phyloP scores from a whole-genome alignment of 108 stramenopile genomes.

The Nannochloropsis salina region DNA sequence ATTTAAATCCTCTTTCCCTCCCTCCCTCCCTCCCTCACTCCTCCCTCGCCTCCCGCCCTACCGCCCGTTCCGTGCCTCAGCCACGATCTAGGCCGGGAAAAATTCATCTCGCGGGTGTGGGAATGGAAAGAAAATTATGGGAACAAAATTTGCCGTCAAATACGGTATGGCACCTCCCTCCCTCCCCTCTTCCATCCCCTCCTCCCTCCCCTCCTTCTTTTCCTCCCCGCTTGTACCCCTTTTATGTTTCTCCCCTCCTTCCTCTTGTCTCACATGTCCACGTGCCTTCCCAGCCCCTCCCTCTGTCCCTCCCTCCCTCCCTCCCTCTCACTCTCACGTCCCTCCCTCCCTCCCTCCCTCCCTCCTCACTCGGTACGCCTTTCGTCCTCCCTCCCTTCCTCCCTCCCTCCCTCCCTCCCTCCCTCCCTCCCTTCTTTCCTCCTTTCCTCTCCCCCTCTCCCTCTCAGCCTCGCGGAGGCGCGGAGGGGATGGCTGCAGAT shows the following conservation, averaged over 20 bases:
- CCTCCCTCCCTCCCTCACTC: not conserved
- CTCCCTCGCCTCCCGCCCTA: not conserved
- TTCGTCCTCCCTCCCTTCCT: no score
- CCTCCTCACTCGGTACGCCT: not conserved
- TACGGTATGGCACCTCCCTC: no score
- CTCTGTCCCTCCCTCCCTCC: not conserved
- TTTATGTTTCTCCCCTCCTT: not conserved
- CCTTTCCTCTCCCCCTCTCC: no score
- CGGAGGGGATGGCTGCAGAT: conserved; percentile 87
- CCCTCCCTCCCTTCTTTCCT: no score
- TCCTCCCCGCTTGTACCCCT: not conserved
- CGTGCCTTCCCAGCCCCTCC: not conserved
- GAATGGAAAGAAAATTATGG: no score
- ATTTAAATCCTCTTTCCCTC: not conserved
- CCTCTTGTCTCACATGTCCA: not conserved
- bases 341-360: not conserved
- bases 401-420: no score
- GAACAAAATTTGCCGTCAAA: no score
- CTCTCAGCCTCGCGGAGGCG: conserved; percentile 79
- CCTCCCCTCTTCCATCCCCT: no score
- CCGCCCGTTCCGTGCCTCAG: not conserved
- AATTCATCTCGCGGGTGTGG: no score
- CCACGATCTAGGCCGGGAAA: no score
- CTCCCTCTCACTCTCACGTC: not conserved
- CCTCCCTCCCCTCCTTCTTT: not conserved